Base-by-base conservation (phyloP, 345 rosid genomes). In the rapeseed (Brassica napus) region DNA sequence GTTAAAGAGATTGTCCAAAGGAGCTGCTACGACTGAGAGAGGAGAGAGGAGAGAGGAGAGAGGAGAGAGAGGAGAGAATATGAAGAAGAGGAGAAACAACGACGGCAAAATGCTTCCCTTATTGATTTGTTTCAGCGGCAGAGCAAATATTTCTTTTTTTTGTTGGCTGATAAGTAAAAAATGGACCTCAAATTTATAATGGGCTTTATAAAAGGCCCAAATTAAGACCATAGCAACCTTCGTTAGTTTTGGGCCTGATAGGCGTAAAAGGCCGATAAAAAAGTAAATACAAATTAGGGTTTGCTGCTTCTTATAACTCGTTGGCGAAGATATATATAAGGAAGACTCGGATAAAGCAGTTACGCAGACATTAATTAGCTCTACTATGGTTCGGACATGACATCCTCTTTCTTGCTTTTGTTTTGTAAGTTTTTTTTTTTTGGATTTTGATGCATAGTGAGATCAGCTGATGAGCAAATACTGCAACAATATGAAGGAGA, bases 401-500 rank as follows among this genome's bases (percentile, higher is more conserved):
- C 30, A 23, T 58, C 37, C 24, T 21, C 60, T 54, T 16, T 5
- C n/a, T 47, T 57, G 10, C 39, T 69, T 54, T 8, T 21, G 21
- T 4, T 21, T 28, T 37, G 0, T 4, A 1, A 5, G 12, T 1
- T 8, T 23, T 8, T 4, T 0, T 16, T 18, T 18, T 57, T 23
- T 5, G 11, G 2, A 28, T 32, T 34, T 16, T 82, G 83, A 79
- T 76, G 83, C 1, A 23, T 52, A 0, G 1, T 1, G 18, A 35
- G 47, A 74, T 80, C 86, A 78, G 35, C 0, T 78, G 80, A 84
- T 84, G 82, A 81, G 79, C 54, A 57, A 81, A 81, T 77, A 84
- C 86, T 84, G 86, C 84, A 84, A 84, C 84, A 84, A 84, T 84
- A 75, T 68, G 84, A 84, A 14, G 54, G 15, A 5, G 4, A 47